A percentile compares a stretch with the other conserved stretches of the same genome.
These are phyloP conservation scores for Hydnomerulius pinastri DNA, from an alignment of 768 basidiomycete species.

Conservation along the genomic window DNA sequence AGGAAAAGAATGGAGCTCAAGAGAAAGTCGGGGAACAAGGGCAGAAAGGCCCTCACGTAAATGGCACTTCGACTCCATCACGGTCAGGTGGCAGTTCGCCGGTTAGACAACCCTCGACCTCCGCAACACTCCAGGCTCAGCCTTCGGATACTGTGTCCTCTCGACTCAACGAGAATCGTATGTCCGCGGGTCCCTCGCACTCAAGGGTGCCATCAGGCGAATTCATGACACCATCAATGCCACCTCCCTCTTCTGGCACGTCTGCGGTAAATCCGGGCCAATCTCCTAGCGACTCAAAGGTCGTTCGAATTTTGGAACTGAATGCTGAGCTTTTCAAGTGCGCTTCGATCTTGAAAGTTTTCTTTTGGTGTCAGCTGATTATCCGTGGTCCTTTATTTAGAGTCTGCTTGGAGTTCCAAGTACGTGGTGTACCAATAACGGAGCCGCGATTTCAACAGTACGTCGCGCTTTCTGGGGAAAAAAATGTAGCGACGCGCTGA, in stretches of 20 bases:
- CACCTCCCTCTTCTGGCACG: conserved; percentile 27
- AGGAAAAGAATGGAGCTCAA: conserved; percentile 10
- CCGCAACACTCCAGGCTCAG: conserved; percentile 22
- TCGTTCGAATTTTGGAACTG: conserved; percentile 61
- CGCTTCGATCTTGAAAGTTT: conserved; percentile 18
- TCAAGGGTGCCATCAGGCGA: conserved; percentile 30
- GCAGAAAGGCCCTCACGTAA: conserved; percentile 14
- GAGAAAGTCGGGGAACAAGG: conserved; percentile 18
- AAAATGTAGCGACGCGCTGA: conserved; percentile 4
- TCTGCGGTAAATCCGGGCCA: conserved; percentile 9
- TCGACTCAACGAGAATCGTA: conserved; percentile 21
- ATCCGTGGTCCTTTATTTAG: conserved; percentile 34
- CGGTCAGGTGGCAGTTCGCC: conserved; percentile 21
- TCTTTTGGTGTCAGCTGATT: conserved; percentile 6
- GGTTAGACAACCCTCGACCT: conserved; percentile 18
- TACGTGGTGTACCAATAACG: conserved; percentile 43
- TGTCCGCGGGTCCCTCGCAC: conserved; percentile 25
- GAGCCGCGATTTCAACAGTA: conserved; percentile 62
- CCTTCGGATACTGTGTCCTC: conserved; percentile 17
- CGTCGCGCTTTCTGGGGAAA: conserved; percentile 30
- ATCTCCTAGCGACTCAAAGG: conserved; percentile 40
- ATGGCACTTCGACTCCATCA: conserved; percentile 23
- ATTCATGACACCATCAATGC: conserved; percentile 29
- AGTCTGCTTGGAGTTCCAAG: conserved; percentile 62
- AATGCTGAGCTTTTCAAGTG: conserved; percentile 73